Base-by-base conservation (phyloP, 345 rosid genomes). In the Turritis glabra region DNA sequence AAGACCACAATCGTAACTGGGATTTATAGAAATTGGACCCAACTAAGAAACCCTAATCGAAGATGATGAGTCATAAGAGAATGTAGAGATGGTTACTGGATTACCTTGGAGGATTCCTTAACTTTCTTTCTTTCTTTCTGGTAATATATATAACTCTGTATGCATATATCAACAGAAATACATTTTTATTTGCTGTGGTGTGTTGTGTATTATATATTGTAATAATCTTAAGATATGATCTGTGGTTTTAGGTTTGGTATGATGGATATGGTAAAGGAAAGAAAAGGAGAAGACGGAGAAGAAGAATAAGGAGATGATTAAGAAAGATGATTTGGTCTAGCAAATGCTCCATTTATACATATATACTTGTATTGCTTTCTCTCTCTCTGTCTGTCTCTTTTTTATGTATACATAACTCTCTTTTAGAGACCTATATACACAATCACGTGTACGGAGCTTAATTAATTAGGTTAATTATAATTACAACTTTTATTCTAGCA, bases 41-140 rank as follows among this genome's bases (percentile, higher is more conserved):
- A 22, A 56, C 8, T 21, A 30, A 64, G 38, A 18, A 65, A 55
- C 58, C 37, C 71, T 18, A 44, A 35, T 66, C 41, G 41, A 55
- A 25, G 25, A 47, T 29, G 47, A 65, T 33, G 40, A 73, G 38
- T 67, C 47, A 22, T 50, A 11, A 58, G 68, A 50, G 7, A 60
- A 41, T 51, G 79, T 40, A 51, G 37, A 75, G 68, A 67, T 40
- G 14, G 37, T 38, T 19, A 48, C 19, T 48, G 26, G 54, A 27
- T 58, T 76, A 76, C 74, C 74, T 76, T 68, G 48, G 63, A 61
- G 38, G 54, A 51, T 67, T 52, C 38, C 46, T 56, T n/a, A 29
- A 59, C 54, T 60, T 43, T 63, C 43, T 60, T 41, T 63, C 43
- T 60, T 41, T 52, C 47, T 32, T 35, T 68, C 38, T 17, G 48